phyloP scores from a whole-genome alignment of 2,329 filamentous ascomycete genomes.

The Atkinsonella hypoxylon region DNA sequence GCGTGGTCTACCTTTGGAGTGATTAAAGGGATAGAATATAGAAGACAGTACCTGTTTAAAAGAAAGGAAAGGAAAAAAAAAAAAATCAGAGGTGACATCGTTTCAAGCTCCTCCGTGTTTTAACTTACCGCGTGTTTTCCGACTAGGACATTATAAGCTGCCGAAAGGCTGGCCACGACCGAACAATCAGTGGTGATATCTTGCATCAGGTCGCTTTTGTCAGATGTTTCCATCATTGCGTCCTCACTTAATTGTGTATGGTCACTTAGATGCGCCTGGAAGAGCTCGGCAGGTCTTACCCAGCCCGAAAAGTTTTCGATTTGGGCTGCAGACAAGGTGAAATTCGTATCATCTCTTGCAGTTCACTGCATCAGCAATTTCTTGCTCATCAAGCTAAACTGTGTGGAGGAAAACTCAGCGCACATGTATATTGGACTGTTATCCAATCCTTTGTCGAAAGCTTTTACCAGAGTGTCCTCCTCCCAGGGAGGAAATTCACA shows the following conservation, averaged over 20 bases:
- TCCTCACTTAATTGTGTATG: constrained; percentile 21
- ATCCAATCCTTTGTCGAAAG: constrained; percentile 39
- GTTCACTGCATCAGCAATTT: constrained; percentile 8
- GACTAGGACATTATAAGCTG: constrained; percentile 57
- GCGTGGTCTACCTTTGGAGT: constrained; percentile 40
- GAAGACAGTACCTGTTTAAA: constrained; percentile 50
- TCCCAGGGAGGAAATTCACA: constrained; percentile 80
- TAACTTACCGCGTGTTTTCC: constrained; percentile 53
- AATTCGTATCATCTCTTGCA: constrained; percentile 52
- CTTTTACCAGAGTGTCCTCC: constrained; percentile 41
- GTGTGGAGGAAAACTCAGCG: not conserved
- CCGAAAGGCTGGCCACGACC: constrained; percentile 89
- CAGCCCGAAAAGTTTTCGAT: constrained; percentile 68
- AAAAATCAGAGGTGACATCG: not conserved
- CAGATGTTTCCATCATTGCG: constrained; percentile 42
- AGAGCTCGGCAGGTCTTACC: constrained; percentile 62
- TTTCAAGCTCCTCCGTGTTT: not conserved
- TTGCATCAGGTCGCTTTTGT: constrained; percentile 74
- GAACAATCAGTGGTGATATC: constrained; percentile 95
- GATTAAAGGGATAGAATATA: constrained; percentile 65
- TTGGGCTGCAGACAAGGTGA: constrained; percentile 66
- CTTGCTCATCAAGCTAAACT: not conserved
- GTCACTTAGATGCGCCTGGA: constrained; percentile 19
- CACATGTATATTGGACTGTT: not conserved
- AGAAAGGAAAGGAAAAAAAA: too few relatives aligned